phyloP scores from a whole-genome alignment of 2,329 filamentous ascomycete genomes.

The Colletotrichum neosansevieriae region DNA sequence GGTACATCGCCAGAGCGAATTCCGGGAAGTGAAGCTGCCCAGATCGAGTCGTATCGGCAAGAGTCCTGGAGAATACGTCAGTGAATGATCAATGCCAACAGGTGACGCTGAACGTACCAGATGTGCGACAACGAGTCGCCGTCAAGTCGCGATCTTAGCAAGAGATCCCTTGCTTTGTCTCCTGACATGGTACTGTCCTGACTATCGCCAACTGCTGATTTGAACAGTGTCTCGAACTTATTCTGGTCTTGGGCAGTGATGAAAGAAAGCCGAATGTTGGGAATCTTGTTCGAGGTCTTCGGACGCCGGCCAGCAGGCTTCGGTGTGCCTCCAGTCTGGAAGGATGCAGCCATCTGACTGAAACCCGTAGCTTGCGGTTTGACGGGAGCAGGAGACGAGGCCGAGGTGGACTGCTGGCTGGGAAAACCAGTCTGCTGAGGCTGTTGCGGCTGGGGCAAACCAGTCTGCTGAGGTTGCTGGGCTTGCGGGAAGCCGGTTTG shows the following conservation, averaged over 20 bases:
- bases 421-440: slow-evolving; percentile 59
- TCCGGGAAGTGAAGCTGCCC: slow-evolving; percentile 97
- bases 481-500: slow-evolving; percentile 59
- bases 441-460: slow-evolving; percentile 58
- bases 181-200: slow-evolving; percentile 85
- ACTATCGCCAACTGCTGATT: slow-evolving; percentile 87
- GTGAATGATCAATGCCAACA: slow-evolving; percentile 64
- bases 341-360: slow-evolving; percentile 75
- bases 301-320: slow-evolving; percentile 60
- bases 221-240: slow-evolving; percentile 98
- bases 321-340: slow-evolving; percentile 64
- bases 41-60: slow-evolving; percentile 95
- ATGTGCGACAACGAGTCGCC: slow-evolving; percentile 92
- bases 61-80: slow-evolving; percentile 69
- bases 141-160: slow-evolving; percentile 88
- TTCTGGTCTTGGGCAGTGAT: slow-evolving; percentile 95
- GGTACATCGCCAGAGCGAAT: slow-evolving; percentile 97
- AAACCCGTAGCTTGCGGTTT: slow-evolving; percentile 77
- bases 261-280: slow-evolving; percentile 93
- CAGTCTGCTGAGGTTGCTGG: slow-evolving; percentile 55
- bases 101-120: slow-evolving; percentile 70
- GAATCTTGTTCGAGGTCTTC: slow-evolving; percentile 80
- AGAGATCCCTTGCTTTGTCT: slow-evolving; percentile 90
- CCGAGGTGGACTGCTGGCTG: slow-evolving; percentile 62
- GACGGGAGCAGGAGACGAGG: slow-evolving; percentile 66